Conservation (phyloP, 1,139 yeast genomes). For the Arxiozyma bovina region DNA sequence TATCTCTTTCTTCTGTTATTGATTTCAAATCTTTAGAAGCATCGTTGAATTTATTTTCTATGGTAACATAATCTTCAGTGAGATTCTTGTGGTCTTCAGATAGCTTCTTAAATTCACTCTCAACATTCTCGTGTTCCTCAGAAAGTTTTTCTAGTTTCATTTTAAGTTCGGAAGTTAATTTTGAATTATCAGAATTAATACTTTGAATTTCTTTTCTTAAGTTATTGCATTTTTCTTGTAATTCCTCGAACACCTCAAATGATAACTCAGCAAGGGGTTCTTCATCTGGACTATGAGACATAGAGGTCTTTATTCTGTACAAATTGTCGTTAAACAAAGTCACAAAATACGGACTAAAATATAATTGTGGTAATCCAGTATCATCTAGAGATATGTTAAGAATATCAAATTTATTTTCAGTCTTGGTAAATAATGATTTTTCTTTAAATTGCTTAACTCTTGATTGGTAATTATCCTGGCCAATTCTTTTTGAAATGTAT, state of each 20-base stretch:
- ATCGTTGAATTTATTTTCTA: constrained; percentile 9
- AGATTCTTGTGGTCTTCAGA: constrained; percentile 7
- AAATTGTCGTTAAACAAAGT: constrained; percentile 61
- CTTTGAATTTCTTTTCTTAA: constrained; percentile 30
- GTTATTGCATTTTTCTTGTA: constrained; percentile 30
- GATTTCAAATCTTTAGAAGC: constrained; percentile 7
- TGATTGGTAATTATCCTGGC: constrained; percentile 69
- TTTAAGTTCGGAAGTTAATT: constrained; percentile 10
- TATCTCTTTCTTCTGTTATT: constrained; percentile 11
- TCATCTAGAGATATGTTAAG: constrained; percentile 51
- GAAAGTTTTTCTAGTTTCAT: constrained; percentile 10
- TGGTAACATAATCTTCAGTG: constrained; percentile 4
- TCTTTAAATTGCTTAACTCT: constrained; percentile 68
- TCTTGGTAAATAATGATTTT: constrained; percentile 45
- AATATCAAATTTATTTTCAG: constrained; percentile 39
- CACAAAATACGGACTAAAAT: constrained; percentile 58
- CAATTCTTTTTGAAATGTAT: constrained; percentile 53
- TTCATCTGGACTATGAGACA: constrained; percentile 62
- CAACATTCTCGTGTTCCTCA: constrained; percentile 18
- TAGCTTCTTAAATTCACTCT: constrained; percentile 8
- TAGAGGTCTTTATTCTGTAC: constrained; percentile 57
- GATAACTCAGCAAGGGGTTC: constrained; percentile 65
- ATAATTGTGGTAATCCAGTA: constrained; percentile 81
- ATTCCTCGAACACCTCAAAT: constrained; percentile 57
- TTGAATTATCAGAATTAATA: constrained; percentile 10